Evolutionary conservation across 2,329 filamentous ascomycete genomes (phyloP).

Genomic region (Coleophoma eucalyptorum): DNA sequence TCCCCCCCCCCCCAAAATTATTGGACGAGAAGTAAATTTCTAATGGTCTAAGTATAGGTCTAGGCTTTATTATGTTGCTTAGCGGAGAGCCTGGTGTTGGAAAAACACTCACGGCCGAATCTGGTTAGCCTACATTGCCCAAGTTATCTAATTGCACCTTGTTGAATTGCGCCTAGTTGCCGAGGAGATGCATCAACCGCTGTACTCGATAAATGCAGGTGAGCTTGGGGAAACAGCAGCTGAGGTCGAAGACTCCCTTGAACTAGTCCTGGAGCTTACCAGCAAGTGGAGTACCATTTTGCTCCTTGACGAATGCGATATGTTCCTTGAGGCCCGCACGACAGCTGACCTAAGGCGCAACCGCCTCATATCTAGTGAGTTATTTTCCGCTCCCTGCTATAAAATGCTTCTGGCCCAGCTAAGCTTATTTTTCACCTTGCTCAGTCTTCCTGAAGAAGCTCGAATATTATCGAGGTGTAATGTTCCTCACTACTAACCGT

Average conservation of each 20-base stretch:
- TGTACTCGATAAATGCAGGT: conserved; percentile 25
- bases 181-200: conserved; percentile 24
- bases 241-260: conserved; percentile 47
- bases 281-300: conserved; percentile 69
- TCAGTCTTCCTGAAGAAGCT: conserved; percentile 27
- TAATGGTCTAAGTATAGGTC: conserved; percentile 4
- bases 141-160: conserved; percentile 40
- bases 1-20: conserved; percentile 1
- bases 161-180: conserved; percentile 45
- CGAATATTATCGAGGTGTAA: conserved; percentile 31
- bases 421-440: background rate
- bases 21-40: background rate
- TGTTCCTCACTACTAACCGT: conserved; percentile 32
- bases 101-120: conserved; percentile 4
- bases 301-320: conserved; percentile 67
- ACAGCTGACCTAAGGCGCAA: conserved; percentile 33
- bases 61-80: conserved; percentile 34
- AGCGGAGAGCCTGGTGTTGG: conserved; percentile 14
- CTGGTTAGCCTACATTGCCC: conserved; percentile 3
- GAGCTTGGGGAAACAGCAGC: conserved; percentile 6
- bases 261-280: conserved; percentile 68
- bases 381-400: background rate
- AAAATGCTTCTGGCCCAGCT: background rate
- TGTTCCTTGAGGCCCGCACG: conserved; percentile 37
- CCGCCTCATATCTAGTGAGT: conserved; percentile 26